These are phyloP conservation scores for Fusarium solani-melongenae DNA, from an alignment of 2,329 filamentous ascomycete species.

Conservation along the genomic window DNA sequence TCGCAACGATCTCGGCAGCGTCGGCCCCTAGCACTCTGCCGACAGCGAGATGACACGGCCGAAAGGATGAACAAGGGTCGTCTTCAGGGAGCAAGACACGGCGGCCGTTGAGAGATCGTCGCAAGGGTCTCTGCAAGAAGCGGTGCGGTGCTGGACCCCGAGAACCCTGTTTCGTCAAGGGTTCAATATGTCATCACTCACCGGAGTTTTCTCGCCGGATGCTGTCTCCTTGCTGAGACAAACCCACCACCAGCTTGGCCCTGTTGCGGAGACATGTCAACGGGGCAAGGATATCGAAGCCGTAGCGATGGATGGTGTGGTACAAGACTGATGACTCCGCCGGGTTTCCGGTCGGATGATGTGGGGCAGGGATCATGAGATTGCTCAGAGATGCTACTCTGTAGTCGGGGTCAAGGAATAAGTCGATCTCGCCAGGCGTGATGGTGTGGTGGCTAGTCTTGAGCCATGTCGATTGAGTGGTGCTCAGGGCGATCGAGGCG, in stretches of 20 bases:
- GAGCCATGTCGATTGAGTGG: slow-evolving; percentile 21
- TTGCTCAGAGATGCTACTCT: slow-evolving; percentile 39
- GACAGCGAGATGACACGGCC: not conserved
- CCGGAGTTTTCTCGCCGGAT: slow-evolving; percentile 37
- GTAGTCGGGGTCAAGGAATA: slow-evolving; percentile 33
- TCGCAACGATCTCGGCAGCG: slow-evolving; percentile 29
- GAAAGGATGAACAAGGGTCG: not conserved
- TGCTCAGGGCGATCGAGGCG: slow-evolving; percentile 26
- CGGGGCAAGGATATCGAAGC: slow-evolving; percentile 28
- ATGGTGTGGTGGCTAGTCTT: slow-evolving; percentile 37
- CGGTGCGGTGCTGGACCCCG: slow-evolving; percentile 9
- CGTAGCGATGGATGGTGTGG: slow-evolving; percentile 35
- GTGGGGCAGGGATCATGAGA: slow-evolving; percentile 47
- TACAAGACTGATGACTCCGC: slow-evolving; percentile 35
- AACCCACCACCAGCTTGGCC: slow-evolving; percentile 18
- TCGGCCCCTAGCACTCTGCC: slow-evolving; percentile 19
- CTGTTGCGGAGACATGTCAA: slow-evolving; percentile 27
- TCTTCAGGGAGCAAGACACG: slow-evolving; percentile 1
- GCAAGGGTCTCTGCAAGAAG: slow-evolving; percentile 29
- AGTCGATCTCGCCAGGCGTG: slow-evolving; percentile 36
- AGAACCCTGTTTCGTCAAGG: slow-evolving; percentile 6
- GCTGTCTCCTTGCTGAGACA: slow-evolving; percentile 1
- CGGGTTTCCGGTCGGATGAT: slow-evolving; percentile 41
- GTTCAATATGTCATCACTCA: slow-evolving; percentile 8
- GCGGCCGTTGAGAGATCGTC: slow-evolving; percentile 32